Evolutionary conservation across 208 protist genomes (phyloP), one percentile per base, ranked within the genome.

Genomic region (Trypanosoma rangeli): DNA sequence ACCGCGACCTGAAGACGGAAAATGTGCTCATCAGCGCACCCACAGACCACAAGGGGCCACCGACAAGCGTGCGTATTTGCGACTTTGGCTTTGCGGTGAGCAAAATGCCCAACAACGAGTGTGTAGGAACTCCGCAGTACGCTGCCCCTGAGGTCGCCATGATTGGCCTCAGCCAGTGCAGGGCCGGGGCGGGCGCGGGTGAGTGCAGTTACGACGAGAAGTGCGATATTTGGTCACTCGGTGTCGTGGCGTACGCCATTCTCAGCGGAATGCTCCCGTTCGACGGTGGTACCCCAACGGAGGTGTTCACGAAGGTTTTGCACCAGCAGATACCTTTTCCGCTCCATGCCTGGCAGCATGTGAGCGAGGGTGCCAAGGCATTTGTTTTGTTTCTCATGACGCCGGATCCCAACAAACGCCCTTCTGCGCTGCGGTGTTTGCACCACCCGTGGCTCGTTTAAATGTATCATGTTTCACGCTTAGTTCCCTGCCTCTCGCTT

Each of bases 1-100:
- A 99, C 78, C 89, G 99, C 61, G 98, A 99, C 76, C 94, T 99
- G 35, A 99, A 99, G 76, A 98, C 98, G 29, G 98, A 99, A 63
- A 99, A 99, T 73, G 72, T 99, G 16, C 98, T 99, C 82, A 98
- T 99, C 60, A 96, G 99, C 64, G 90, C 95, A 72, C 64, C 60
- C 1, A 60, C n/a, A 8, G 74, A 79, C 0, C 65, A 79, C 31
- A 82, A 90, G 64, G 63, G 83, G 15, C 50, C 62, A n/a, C 33
- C 70, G 8, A 64, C 67, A 54, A 24, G 73, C 61, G 65, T 99
- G n/a, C 74, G 96, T 31, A 87, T 99, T 15, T 99, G 99, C 35
- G 97, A 99, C 74, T 99, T 97, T 89, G 94, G 99, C 53, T 87
- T 99, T 35, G 98, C 99, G 10, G 98, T 83, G 24, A 63, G 58